Conservation (phyloP, 129 eudicot species). For the Chrysanthemum lavandulifolium region DNA sequence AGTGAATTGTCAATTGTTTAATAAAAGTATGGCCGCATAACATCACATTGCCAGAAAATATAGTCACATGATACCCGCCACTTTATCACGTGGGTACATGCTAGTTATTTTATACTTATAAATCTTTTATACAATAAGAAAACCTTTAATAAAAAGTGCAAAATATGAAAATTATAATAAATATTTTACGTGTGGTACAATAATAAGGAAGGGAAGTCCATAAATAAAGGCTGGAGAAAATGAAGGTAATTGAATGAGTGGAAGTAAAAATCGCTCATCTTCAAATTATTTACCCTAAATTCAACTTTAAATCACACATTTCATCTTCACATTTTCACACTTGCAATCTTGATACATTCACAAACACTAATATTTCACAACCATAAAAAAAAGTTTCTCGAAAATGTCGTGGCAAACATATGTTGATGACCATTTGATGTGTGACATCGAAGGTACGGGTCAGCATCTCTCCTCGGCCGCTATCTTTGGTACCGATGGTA, state of each 20-base stretch:
- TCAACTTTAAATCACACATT: constrained; percentile 26
- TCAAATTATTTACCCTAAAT: constrained; percentile 21
- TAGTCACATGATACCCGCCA: no score
- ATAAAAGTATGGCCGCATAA: no score
- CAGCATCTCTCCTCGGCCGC: constrained; percentile 69
- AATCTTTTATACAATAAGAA: no score
- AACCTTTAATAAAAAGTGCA: no score
- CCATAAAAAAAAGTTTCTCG: not conserved
- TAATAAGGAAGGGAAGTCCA: constrained; percentile 13
- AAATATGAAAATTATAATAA: not conserved
- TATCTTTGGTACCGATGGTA: constrained; percentile 67
- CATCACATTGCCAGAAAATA: no score
- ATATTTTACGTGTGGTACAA: not conserved
- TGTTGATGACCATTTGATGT: constrained; percentile 86
- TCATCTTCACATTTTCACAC: not conserved
- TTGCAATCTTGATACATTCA: constrained; percentile 9
- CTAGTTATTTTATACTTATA: no score
- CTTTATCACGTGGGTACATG: no score
- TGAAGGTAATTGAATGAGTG: constrained; percentile 36
- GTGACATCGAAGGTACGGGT: constrained; percentile 64
- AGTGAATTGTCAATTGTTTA: no score
- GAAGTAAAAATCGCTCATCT: constrained; percentile 21
- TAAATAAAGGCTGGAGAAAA: constrained; percentile 31
- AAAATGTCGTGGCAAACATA: constrained; percentile 94
- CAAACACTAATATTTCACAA: not conserved